phyloP scores from a whole-genome alignment of 805 yeast species.

The Yamadazyma nakazawae region DNA sequence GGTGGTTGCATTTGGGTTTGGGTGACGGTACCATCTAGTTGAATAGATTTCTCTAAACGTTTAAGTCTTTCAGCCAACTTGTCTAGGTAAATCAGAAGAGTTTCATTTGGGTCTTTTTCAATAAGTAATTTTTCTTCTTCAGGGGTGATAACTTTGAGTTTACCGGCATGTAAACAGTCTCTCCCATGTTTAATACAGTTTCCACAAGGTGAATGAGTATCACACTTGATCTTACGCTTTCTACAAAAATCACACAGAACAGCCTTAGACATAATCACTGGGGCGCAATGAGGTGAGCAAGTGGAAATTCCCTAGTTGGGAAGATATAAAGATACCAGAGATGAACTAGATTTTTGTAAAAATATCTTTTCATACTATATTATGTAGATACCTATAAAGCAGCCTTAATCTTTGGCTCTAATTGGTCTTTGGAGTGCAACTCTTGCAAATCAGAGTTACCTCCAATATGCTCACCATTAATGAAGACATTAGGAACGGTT shows the following conservation, averaged over 20 bases:
- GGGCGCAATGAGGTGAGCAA: no score
- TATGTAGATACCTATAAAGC: conserved; percentile 22
- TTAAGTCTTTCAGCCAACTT: background rate
- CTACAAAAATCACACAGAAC: conserved; percentile 2
- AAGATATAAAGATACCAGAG: no score
- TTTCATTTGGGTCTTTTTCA: background rate
- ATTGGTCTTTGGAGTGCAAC: conserved; percentile 58
- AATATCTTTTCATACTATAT: no score
- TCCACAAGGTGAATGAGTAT: background rate
- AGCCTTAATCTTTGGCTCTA: conserved; percentile 44
- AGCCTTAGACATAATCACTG: background rate
- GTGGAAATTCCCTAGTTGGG: no score
- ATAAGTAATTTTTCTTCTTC: background rate
- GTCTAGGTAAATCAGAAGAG: background rate
- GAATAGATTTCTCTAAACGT: background rate
- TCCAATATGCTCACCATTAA: conserved; percentile 89
- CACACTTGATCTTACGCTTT: conserved; percentile 2
- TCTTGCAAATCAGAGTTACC: conserved; percentile 89
- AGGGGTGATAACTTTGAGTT: background rate
- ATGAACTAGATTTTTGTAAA: no score
- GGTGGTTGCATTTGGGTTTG: no score
- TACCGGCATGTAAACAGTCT: background rate
- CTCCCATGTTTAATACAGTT: background rate
- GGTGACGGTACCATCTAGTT: background rate
- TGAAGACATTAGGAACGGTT: conserved; percentile 91